These are phyloP conservation scores for Calonectria fujianensis DNA, from an alignment of 2,329 filamentous ascomycete species.

Conservation along the genomic window DNA sequence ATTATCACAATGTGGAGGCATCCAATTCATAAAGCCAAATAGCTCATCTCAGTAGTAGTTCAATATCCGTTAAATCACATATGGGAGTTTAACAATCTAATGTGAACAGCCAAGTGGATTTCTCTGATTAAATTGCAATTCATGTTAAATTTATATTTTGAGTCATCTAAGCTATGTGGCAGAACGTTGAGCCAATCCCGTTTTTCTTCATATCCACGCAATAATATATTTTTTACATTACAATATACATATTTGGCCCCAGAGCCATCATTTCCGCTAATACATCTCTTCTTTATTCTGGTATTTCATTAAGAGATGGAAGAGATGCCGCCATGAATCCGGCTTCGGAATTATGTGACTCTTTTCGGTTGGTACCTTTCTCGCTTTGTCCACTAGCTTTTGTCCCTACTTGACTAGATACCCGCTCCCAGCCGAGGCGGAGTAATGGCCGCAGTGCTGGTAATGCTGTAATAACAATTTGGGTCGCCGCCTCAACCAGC, in stretches of 20 bases:
- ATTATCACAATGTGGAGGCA: too few relatives aligned
- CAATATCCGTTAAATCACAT: too few relatives aligned
- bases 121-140: neutral
- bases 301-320: neutral
- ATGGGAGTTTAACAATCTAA: neutral
- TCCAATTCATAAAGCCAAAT: too few relatives aligned
- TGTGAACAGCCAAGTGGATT: neutral
- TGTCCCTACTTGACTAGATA: neutral
- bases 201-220: neutral
- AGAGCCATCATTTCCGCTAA: neutral
- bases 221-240: neutral
- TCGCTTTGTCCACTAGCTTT: neutral
- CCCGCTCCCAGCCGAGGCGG: constrained; percentile 1
- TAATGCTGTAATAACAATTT: constrained; percentile 9
- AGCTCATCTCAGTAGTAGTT: too few relatives aligned
- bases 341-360: neutral
- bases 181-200: neutral
- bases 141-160: neutral
- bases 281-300: neutral
- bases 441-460: constrained; percentile 3
- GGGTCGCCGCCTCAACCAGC: constrained; percentile 3
- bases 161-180: neutral
- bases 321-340: neutral
- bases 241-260: neutral
- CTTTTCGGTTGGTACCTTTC: neutral